A percentile compares a stretch with the other conserved stretches of the same genome.
Conservation (phyloP, 2,329 filamentous ascomycete genomes). For the Arthrobotrys entomopaga region DNA sequence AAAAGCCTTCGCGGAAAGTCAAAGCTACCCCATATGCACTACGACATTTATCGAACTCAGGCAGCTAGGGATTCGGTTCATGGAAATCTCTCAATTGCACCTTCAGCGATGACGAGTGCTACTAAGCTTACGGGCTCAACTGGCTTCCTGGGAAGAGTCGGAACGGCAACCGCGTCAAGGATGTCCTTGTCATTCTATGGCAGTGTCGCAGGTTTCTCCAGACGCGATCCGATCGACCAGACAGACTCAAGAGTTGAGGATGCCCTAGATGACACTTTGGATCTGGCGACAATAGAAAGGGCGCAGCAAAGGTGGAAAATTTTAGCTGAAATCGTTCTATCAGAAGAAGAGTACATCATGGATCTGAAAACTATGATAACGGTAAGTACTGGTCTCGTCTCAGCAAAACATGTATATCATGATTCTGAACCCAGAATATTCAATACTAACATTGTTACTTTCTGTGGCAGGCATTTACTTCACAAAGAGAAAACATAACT, state of each 20-base stretch:
- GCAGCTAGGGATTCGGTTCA: conserved; percentile 43
- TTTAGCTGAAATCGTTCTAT: conserved; percentile 45
- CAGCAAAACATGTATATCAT: not conserved
- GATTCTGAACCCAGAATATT: not conserved
- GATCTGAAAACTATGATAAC: conserved; percentile 52
- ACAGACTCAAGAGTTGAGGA: conserved; percentile 21
- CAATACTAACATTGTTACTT: conserved; percentile 6
- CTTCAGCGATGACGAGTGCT: conserved; percentile 50
- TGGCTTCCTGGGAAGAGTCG: conserved; percentile 42
- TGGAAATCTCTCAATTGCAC: conserved; percentile 49
- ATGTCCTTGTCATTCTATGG: conserved; percentile 52
- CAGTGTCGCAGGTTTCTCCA: conserved; percentile 39
- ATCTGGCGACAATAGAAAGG: conserved; percentile 47
- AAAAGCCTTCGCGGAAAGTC: conserved; percentile 53
- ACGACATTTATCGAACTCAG: conserved; percentile 47
- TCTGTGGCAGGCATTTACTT: conserved; percentile 32
- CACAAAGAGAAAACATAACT: conserved; percentile 23
- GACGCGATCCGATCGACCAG: conserved; percentile 31
- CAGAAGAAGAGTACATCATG: conserved; percentile 53
- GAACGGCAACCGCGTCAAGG: conserved; percentile 45
- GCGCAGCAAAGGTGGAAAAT: conserved; percentile 54
- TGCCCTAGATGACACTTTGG: conserved; percentile 34
- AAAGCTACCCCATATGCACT: conserved; percentile 50
- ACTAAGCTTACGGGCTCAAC: conserved; percentile 52
- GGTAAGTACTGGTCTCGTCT: conserved; percentile 10